Base-by-base conservation (phyloP, 1,139 yeast genomes). In the Chernovozyma aurita region DNA sequence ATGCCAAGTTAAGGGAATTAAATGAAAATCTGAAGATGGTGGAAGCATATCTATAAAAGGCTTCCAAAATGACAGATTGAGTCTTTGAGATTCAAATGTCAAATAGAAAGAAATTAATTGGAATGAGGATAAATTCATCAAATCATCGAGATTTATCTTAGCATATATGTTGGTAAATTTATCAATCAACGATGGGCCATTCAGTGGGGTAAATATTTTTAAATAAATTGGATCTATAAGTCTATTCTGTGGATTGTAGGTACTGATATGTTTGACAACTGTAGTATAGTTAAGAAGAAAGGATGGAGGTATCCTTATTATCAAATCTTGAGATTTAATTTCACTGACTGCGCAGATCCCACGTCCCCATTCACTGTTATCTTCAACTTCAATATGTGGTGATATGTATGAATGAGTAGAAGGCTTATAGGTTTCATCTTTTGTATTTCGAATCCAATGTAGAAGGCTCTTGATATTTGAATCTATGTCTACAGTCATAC, bases 11-110 rank as follows among this genome's bases (percentile, higher is more conserved):
- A 78, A 59, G 2, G 85, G 86, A 11, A 71, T 63, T 3, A 63
- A 45, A 0, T 45, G 44, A 37, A 81, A 69, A 37, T 81, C 86
- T 0, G 59, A 50, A 7, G 63, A 42, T 0, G 55, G 49, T 0
- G 92, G 90, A 34, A 82, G 64, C 50, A 76, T 70, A 29, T 72
- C 65, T 24, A 82, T 55, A 45, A 82, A 81, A 0, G 86, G 87
- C 33, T 57, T 49, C 90, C 90, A 83, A 50, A 69, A 80, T 1
- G 86, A 78, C 3, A 43, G 36, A 0, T 34, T 28, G 0, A 44
- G 45, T 31, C 79, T 48, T 18, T 52, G 49, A 37, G 53, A 53
- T 47, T 80, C 86, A 13, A 76, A 58, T 9, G 71, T 52, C 11
- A 80, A 46, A 48, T 64, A 80, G 25, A 78, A 42, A 0, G 73